phyloP scores from a whole-genome alignment of 2,329 filamentous ascomycete genomes.

The Diaporthe sp. region DNA sequence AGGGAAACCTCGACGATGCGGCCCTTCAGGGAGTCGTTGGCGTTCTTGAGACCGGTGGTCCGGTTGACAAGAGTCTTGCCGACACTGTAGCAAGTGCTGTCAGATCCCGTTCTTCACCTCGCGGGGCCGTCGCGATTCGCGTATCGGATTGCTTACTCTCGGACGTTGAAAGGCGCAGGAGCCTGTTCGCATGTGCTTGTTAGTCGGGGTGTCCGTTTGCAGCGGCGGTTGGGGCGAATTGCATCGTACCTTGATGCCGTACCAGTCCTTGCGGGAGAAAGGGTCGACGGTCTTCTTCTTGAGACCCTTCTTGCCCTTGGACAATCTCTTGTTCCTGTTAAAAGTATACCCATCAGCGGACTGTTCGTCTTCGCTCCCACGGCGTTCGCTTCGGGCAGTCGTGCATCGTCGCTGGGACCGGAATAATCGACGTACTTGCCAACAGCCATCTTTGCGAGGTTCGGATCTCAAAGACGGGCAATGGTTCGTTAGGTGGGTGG shows the following conservation, averaged over 20 bases:
- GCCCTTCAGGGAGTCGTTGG: constrained; percentile 98
- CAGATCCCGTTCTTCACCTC: constrained; percentile 30
- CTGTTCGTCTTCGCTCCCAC: constrained; percentile 17
- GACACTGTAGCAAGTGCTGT: constrained; percentile 74
- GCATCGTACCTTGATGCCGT: constrained; percentile 86
- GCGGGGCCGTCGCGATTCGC: constrained; percentile 30
- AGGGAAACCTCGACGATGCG: constrained; percentile 99
- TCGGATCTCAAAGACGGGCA: constrained; percentile 59
- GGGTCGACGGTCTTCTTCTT: constrained; percentile 99
- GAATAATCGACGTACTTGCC: constrained; percentile 64
- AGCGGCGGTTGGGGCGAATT: not conserved
- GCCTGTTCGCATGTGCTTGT: constrained; percentile 68
- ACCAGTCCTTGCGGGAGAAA: constrained; percentile 99
- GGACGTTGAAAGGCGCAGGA: constrained; percentile 92
- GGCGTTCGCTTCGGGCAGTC: constrained; percentile 1
- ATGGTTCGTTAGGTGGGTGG: constrained; percentile 53
- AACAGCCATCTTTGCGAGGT: constrained; percentile 71
- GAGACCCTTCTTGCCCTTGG: constrained; percentile 99
- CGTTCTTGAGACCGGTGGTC: constrained; percentile 99
- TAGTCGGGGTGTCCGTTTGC: constrained; percentile 40
- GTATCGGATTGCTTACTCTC: constrained; percentile 81
- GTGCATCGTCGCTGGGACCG: constrained; percentile 41
- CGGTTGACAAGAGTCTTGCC: constrained; percentile 99
- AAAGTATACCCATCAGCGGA: constrained; percentile 45
- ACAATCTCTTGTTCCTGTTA: constrained; percentile 98